Evolutionary conservation across 345 rosid species (phyloP), one percentile per base, ranked within the genome.

Genomic region (Sonneratia caseolaris): DNA sequence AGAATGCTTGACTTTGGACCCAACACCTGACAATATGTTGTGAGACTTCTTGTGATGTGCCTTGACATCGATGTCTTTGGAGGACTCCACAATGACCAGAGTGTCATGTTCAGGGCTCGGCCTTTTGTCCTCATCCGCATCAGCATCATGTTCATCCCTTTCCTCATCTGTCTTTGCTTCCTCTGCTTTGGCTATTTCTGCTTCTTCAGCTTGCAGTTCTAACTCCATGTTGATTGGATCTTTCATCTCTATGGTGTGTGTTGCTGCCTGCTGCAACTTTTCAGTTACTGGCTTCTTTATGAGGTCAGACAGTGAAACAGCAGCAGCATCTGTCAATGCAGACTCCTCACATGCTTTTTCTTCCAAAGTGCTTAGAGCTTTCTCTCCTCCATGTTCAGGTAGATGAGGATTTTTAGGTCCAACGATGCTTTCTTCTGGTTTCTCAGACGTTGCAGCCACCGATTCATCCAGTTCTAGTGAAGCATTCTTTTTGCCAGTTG

Each of bases 1-100:
- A 3, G 98, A 91, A 71, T 89, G 88, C 77, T 93, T 93, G 27
- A 93, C 97, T 82, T 88, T 89, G 68, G 97, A 91, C 62, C 96
- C 87, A n/a, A 93, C 92, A 2, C 91, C 92, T 64, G 96, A 86
- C 66, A 93, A 85, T 79, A 93, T 82, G 77, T 76, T 84, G 48
- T 89, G 91, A 42, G 96, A 88, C 80, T 93, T 93, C 84, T 89
- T 93, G 37, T 83, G 89, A 18, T 67, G 80, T 57, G 74, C 76
- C 74, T 86, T 89, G 19, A 78, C 74, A 0, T 83, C 82, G 19
- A 79, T 77, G 24, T 87, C 97, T 78, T 76, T 91, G 11, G 79
- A 71, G 42, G 82, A 83, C 74, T 91, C 95, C 47, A 83, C 90
- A 77, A 88, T 82, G 71, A 89, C 87, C 0, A 80, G 82, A 65